These are phyloP conservation scores for Ashbya aceris DNA, from an alignment of 1,139 yeast species.

Conservation along the genomic window DNA sequence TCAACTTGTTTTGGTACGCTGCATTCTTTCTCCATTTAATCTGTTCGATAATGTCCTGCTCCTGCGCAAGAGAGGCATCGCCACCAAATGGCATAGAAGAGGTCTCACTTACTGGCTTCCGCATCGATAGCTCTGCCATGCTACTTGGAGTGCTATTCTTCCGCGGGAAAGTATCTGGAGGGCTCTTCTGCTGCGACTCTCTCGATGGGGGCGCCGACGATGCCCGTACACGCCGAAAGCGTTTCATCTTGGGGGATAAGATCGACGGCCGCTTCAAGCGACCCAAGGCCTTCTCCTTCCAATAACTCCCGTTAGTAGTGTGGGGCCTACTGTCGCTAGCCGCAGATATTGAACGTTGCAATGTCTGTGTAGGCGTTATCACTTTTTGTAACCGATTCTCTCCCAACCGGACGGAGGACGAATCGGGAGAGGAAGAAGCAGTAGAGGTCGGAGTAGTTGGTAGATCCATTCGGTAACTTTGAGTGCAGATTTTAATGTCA, in stretches of 20 bases:
- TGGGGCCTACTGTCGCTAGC: background rate
- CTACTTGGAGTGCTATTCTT: background rate
- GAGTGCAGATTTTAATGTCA: background rate
- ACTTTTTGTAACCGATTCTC: conserved; percentile 3
- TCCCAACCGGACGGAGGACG: background rate
- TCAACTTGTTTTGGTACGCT: conserved; percentile 4
- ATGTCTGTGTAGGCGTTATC: conserved; percentile 1
- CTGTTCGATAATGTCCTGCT: conserved; percentile 1
- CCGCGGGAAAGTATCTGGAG: background rate
- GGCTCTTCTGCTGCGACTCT: background rate
- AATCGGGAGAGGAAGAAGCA: background rate
- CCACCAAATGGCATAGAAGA: background rate
- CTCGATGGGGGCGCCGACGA: conserved; percentile 1
- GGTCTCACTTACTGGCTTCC: background rate
- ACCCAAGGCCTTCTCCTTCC: conserved; percentile 3
- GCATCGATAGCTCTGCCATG: background rate
- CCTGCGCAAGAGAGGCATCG: background rate
- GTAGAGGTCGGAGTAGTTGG: conserved; percentile 1
- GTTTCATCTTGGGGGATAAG: background rate
- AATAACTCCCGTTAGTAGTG: conserved; percentile 1
- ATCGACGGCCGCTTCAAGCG: background rate
- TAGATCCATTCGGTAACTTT: too few species aligned
- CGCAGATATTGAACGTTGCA: background rate
- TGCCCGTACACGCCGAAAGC: background rate
- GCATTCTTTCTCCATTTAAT: conserved; percentile 1